Evolutionary conservation across 495 filamentous ascomycete species (phyloP).

Genomic region (Usnea hakonensis): DNA sequence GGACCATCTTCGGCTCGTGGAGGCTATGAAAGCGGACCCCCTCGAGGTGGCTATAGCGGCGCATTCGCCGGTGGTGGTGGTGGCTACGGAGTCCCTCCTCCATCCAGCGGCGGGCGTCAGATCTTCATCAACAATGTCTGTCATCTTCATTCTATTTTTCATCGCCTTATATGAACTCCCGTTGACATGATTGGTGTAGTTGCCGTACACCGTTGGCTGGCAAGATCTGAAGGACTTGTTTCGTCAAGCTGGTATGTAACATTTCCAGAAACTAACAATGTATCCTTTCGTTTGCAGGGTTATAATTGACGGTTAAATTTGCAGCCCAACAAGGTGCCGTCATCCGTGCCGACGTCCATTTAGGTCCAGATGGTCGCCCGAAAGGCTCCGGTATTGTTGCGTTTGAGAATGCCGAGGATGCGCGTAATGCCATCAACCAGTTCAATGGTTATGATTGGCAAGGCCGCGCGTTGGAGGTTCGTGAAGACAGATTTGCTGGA

Average conservation of each 20-base stretch:
- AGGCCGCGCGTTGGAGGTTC: constrained; percentile 84
- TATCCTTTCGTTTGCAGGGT: constrained; percentile 16
- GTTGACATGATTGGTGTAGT: constrained; percentile 48
- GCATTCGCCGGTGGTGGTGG: constrained; percentile 47
- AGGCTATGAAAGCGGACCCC: constrained; percentile 44
- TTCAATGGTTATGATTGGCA: constrained; percentile 99
- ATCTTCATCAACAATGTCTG: constrained; percentile 98
- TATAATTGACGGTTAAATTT: constrained; percentile 33
- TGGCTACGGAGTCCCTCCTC: constrained; percentile 38
- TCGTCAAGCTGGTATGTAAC: constrained; percentile 84
- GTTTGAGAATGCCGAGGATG: constrained; percentile 90
- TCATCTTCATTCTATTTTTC: constrained; percentile 34
- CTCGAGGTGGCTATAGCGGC: constrained; percentile 40
- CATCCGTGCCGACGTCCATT: constrained; percentile 92
- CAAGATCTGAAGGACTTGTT: constrained; percentile 99
- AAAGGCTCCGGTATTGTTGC: constrained; percentile 95
- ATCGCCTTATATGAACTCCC: not conserved
- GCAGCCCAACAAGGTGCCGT: constrained; percentile 68
- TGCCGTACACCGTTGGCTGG: constrained; percentile 97
- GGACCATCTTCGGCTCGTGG: constrained; percentile 62
- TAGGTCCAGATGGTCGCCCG: constrained; percentile 83
- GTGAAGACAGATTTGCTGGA: constrained; percentile 90
- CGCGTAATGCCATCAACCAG: constrained; percentile 87
- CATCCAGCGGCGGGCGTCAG: constrained; percentile 63
- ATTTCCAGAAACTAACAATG: constrained; percentile 15